A percentile compares a stretch with the other conserved stretches of the same genome.
Conservation (phyloP, 2,329 filamentous ascomycete genomes). For the Blastomyces parvus region DNA sequence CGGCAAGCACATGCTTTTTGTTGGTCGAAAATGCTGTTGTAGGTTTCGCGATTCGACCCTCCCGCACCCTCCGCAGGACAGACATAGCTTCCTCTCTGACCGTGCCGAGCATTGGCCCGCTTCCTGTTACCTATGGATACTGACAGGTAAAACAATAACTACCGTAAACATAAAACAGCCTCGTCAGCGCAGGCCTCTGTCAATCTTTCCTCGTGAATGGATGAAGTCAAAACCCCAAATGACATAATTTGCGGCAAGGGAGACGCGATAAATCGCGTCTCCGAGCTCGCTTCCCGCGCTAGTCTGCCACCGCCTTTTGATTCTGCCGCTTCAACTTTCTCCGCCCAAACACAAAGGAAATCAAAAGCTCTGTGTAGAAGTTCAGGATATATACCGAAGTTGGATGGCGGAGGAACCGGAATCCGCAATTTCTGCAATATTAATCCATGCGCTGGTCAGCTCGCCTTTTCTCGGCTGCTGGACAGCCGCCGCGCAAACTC, state of each 20-base stretch:
- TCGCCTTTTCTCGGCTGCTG: slow-evolving; percentile 22
- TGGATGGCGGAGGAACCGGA: background rate
- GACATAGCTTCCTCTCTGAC: background rate
- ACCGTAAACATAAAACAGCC: background rate
- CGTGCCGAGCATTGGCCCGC: background rate
- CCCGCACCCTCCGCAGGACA: background rate
- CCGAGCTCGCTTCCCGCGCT: background rate
- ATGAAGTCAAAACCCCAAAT: background rate
- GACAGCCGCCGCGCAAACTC: slow-evolving; percentile 24
- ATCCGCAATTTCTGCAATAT: background rate
- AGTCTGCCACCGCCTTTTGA: slow-evolving; percentile 5
- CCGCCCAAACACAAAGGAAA: background rate
- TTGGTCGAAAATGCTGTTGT: background rate
- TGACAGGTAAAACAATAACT: background rate
- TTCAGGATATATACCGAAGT: background rate
- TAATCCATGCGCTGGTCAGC: slow-evolving; percentile 24
- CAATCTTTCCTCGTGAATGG: background rate
- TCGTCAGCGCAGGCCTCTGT: background rate
- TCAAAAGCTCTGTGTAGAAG: background rate
- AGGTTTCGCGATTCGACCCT: background rate
- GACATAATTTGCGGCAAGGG: background rate
- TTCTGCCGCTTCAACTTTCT: background rate
- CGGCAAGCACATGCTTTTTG: background rate
- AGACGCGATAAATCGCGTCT: slow-evolving; percentile 1
- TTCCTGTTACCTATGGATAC: background rate